A percentile compares a stretch with the other conserved stretches of the same genome.
Conservation (phyloP, 2,329 filamentous ascomycete genomes). For the Phialemoniopsis sp. region DNA sequence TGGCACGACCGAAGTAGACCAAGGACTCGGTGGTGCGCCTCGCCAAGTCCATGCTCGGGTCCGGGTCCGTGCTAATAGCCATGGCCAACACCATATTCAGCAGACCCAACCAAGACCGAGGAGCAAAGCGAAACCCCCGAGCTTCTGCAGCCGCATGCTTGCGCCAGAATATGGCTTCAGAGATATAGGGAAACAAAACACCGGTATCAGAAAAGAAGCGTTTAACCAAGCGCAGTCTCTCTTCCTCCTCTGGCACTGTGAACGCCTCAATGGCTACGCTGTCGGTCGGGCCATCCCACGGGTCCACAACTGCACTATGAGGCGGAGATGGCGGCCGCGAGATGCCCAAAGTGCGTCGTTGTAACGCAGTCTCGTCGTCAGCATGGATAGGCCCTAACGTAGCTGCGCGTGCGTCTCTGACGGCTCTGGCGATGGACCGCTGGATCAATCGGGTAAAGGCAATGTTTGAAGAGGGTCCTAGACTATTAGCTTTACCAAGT, state of each 20-base stretch:
- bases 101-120: conserved; percentile 45
- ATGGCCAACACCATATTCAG: conserved; percentile 47
- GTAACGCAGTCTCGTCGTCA: no score
- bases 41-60: conserved; percentile 20
- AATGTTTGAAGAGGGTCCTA: conserved; percentile 17
- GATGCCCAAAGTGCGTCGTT: no score
- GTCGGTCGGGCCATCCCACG: no score
- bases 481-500: not conserved
- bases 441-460: conserved; percentile 15
- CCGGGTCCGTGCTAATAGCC: conserved; percentile 28
- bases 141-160: conserved; percentile 8
- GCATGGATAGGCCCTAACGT: no score
- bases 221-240: conserved; percentile 8
- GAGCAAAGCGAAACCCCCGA: conserved; percentile 21
- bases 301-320: no score
- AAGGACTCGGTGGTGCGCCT: conserved; percentile 34
- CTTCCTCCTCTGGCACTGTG: conserved; percentile 8
- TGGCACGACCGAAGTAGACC: conserved; percentile 38
- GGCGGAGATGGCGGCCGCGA: no score
- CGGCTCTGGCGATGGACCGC: conserved; percentile 6
- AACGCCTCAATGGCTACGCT: no score
- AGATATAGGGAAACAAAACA: conserved; percentile 13
- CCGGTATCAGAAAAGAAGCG: conserved; percentile 14
- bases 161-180: conserved; percentile 10
- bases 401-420: no score